Evolutionary conservation across 805 yeast genomes (phyloP), one percentile per base, ranked within the genome.

Genomic region (Cyberlindnera sargentensis): DNA sequence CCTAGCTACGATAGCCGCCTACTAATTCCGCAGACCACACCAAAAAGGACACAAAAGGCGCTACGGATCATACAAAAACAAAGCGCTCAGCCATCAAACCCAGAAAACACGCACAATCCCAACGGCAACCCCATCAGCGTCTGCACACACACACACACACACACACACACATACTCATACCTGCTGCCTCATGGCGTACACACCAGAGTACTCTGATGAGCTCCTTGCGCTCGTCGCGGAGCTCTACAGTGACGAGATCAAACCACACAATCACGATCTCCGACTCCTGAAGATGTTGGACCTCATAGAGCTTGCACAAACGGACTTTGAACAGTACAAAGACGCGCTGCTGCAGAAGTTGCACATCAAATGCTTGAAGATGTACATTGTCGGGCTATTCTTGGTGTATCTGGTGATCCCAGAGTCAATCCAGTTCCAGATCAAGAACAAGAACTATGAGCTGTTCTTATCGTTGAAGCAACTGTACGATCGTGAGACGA

Each of bases 141-240:
- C 20, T 15, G 20, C 2, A 2, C 20, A 15, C 20, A 15, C 20
- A 15, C 20, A 15, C 20, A 15, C 20, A 15, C 20, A 15, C 20
- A 15, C 20, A 15, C 20, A 15, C 20, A 15, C 20, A 15, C 20
- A 15, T 15, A 15, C 20, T 15, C 20, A 15, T 15, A 15, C 20
- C 20, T 15, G 30, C 8, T 28, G 2, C 30, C 9, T 29, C 24
- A 37, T 37, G 39, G 25, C 32, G 36, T 65, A 58, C 47, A 66
- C 71, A 4, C 71, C 71, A 15, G 71, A 67, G 51, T 62, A 65
- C 51, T 68, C 73, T 1, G 57, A 61, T 28, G 68, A 66, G 51
- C 57, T 68, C 31, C 48, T 61, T 32, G 46, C 47, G 33, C 55
- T 61, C 38, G 58, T 56, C 15, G 47, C 48, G 35, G 55, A 55